These are phyloP conservation scores for Elongisporangium senticosum DNA, from an alignment of 352 stramenopile genomes.

Conservation along the genomic window DNA sequence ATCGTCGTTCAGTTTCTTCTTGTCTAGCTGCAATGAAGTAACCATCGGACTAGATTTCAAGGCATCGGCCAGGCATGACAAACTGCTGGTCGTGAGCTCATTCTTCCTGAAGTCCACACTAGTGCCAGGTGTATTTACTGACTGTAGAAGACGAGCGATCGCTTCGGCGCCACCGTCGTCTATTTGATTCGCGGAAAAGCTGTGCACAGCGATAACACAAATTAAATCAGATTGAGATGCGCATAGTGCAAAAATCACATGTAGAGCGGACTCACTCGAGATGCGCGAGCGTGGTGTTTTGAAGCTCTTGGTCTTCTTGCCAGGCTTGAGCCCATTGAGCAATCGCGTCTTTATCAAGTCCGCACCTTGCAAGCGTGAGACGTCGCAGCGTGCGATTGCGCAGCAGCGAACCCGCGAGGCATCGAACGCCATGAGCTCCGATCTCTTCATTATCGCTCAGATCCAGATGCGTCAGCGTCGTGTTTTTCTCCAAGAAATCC, in stretches of 20 bases:
- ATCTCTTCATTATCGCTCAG: slow-evolving; percentile 24
- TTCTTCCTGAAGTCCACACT: slow-evolving; percentile 33
- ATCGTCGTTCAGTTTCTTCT: slow-evolving; percentile 27
- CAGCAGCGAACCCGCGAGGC: slow-evolving; percentile 25
- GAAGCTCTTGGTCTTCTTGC: not conserved
- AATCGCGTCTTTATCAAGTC: slow-evolving; percentile 23
- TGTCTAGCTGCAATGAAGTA: slow-evolving; percentile 17
- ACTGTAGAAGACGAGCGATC: slow-evolving; percentile 20
- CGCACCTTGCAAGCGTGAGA: slow-evolving; percentile 24
- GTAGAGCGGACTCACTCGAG: slow-evolving; percentile 10
- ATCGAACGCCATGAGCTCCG: slow-evolving; percentile 26
- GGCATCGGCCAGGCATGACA: slow-evolving; percentile 19
- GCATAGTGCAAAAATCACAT: no score
- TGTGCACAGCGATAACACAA: slow-evolving; percentile 1
- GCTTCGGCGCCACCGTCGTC: slow-evolving; percentile 21
- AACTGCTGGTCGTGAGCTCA: slow-evolving; percentile 11
- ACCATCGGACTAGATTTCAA: slow-evolving; percentile 20
- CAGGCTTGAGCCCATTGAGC: slow-evolving; percentile 18
- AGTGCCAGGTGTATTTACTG: slow-evolving; percentile 10
- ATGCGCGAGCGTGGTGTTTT: slow-evolving; percentile 18
- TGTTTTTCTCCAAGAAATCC: slow-evolving; percentile 42
- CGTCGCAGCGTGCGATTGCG: slow-evolving; percentile 22
- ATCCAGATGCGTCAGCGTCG: slow-evolving; percentile 30
- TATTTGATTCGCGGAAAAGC: slow-evolving; percentile 34
- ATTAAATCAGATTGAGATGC: no score